These are phyloP conservation scores for Pythium phragmiticola DNA, from an alignment of 352 stramenopile genomes.

Conservation along the genomic window DNA sequence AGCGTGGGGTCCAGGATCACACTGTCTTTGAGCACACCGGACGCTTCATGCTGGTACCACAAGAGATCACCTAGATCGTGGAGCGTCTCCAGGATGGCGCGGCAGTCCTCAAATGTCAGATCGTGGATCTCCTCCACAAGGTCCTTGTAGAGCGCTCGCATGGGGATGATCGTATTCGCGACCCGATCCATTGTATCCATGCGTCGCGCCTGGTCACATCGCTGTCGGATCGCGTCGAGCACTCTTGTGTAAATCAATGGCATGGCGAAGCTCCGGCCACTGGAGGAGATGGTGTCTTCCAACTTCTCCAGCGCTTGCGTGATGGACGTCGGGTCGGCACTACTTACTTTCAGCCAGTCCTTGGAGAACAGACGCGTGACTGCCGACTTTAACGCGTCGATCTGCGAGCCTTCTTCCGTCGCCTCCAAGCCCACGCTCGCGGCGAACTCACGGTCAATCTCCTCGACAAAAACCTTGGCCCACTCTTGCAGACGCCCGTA, in stretches of 20 bases:
- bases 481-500: conserved; percentile 1
- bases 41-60: conserved; percentile 23
- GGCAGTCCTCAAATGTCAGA: conserved; percentile 16
- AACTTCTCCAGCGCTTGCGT: neutral
- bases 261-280: conserved; percentile 21
- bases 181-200: neutral
- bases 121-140: conserved; percentile 15
- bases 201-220: neutral
- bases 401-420: conserved; percentile 2
- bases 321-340: conserved; percentile 3
- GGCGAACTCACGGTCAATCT: conserved; percentile 1
- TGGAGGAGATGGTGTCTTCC: conserved; percentile 6
- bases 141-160: conserved; percentile 4
- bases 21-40: conserved; percentile 6
- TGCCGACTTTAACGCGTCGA: conserved; percentile 8
- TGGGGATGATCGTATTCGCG: neutral
- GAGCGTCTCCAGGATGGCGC: conserved; percentile 12
- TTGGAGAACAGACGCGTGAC: conserved; percentile 11
- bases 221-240: conserved; percentile 2
- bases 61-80: conserved; percentile 25
- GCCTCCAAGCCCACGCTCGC: neutral
- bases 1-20: conserved; percentile 28
- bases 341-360: conserved; percentile 18
- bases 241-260: conserved; percentile 14
- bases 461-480: conserved; percentile 4